Percentiles rank a stretch among this genome's conserved stretches.
phyloP scores from a whole-genome alignment of 306 rosid species.

The Trifolium fragiferum region DNA sequence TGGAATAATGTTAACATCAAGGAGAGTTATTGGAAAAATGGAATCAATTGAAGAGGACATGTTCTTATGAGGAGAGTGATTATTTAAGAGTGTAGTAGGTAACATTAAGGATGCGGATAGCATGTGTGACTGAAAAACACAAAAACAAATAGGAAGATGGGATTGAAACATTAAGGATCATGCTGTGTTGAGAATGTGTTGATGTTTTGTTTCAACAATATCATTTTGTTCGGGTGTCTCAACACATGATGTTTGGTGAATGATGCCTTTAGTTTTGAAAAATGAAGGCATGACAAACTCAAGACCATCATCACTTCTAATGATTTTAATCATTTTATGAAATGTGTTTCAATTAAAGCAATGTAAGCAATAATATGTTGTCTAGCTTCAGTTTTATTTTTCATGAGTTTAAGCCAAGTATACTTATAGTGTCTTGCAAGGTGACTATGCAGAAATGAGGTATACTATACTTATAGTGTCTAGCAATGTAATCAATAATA shows the following conservation, averaged over 20 bases:
- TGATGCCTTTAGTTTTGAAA: background rate
- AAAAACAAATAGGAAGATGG: background rate
- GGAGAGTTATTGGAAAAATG: too few species aligned
- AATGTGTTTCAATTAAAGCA: background rate
- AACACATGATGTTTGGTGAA: background rate
- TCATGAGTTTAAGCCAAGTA: slow-evolving; percentile 1
- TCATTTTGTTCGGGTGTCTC: background rate
- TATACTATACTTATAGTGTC: too few species aligned
- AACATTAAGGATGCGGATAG: background rate
- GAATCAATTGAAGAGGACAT: too few species aligned
- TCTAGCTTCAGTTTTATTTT: background rate
- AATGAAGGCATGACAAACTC: background rate
- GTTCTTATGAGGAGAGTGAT: background rate
- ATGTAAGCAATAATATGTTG: background rate
- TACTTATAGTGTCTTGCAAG: too few species aligned
- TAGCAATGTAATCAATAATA: too few species aligned
- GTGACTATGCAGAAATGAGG: too few species aligned
- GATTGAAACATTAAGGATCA: background rate
- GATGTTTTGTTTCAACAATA: background rate
- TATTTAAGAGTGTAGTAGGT: background rate
- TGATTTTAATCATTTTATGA: background rate
- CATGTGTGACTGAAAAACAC: background rate
- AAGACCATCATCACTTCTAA: background rate
- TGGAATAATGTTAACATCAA: too few species aligned
- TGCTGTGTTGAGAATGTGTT: background rate